These are phyloP conservation scores for Pterulicium gracile DNA, from an alignment of 1,284 basidiomycete genomes.

Conservation along the genomic window DNA sequence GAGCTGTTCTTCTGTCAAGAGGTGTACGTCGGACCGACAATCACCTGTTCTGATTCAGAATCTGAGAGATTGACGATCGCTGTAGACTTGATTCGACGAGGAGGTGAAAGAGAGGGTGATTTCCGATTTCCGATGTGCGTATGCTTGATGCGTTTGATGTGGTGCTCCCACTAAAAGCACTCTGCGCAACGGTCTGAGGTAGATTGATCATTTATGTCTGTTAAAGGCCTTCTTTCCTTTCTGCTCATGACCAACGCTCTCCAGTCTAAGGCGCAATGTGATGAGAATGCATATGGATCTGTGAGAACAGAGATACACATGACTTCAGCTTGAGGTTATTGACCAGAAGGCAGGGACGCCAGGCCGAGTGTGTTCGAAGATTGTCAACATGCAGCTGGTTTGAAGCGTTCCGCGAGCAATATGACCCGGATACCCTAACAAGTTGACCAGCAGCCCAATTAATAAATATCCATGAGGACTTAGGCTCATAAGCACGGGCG, in stretches of 20 bases:
- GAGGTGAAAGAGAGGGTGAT: neutral
- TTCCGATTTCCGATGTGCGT: neutral
- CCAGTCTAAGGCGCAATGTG: constrained; percentile 22
- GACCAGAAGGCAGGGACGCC: constrained; percentile 5
- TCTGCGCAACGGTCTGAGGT: constrained; percentile 61
- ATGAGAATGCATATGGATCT: constrained; percentile 1
- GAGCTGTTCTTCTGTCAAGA: constrained; percentile 19
- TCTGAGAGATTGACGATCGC: too few relatives aligned
- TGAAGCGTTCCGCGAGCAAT: constrained; percentile 4
- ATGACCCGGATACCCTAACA: constrained; percentile 43
- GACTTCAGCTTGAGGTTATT: constrained; percentile 40
- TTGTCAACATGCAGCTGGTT: constrained; percentile 1
- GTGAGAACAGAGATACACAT: constrained; percentile 25
- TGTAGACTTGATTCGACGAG: neutral
- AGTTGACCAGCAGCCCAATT: constrained; percentile 81
- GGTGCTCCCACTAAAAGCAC: constrained; percentile 74
- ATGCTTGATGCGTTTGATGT: constrained; percentile 38
- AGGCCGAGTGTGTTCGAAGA: constrained; percentile 9
- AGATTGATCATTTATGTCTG: constrained; percentile 54
- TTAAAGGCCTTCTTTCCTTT: constrained; percentile 55
- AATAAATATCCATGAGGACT: constrained; percentile 79
- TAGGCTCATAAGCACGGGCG: constrained; percentile 66
- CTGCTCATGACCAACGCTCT: constrained; percentile 36
- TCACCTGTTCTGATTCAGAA: too few relatives aligned
- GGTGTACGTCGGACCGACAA: constrained; percentile 57